Evolutionary conservation across 1,284 basidiomycete genomes (phyloP), one percentile per base, ranked within the genome.

Genomic region (Sanghuangporus baumii): DNA sequence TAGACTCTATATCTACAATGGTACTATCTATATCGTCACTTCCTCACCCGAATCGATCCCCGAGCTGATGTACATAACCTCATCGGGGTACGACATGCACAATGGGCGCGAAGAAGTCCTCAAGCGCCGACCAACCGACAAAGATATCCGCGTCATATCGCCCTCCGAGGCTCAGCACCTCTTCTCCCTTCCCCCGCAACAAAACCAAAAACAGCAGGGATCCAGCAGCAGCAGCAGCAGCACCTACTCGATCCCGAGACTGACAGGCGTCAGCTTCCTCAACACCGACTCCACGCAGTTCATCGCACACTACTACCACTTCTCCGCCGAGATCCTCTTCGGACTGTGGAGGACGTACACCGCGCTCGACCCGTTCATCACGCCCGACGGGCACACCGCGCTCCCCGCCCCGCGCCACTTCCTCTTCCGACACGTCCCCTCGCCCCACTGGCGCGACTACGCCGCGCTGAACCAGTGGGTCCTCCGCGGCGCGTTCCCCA

Each of bases 331-430:
- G 71, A 83, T 94, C 16, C 88, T 91, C 74, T 92, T 93, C 66
- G 93, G 93, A 51, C 83, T 94, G 67, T 95, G 93, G 93, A 82
- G 92, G 23, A 87, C 92, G 0, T 95, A 94, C 71, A 84, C 91
- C 38, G 87, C 89, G 1, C 79, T 94, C 16, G 92, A 94, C 72
- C 81, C 83, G 0, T 76, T 75, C 26, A 92, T 94, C 65, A 74
- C 85, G 9, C 67, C 81, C 0, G 75, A 80, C 43, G 92, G 91
- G 20, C 80, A 81, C 55, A 88, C 88, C 1, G 76, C 79, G 0
- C 85, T 96, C 20, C 89, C 90, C 0, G 79, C 88, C 0, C 84
- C 89, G 0, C 81, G 87, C 1, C 87, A 89, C 7, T 76, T 94
- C 67, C 75, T 93, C 67, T 93, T 94, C 74, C 80, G 85, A 47